Percentiles rank a stretch among this genome's conserved stretches.
Evolutionary conservation across 176 grass and related monocot genomes (phyloP).

Genomic region (Urochloa ruziziensis): DNA sequence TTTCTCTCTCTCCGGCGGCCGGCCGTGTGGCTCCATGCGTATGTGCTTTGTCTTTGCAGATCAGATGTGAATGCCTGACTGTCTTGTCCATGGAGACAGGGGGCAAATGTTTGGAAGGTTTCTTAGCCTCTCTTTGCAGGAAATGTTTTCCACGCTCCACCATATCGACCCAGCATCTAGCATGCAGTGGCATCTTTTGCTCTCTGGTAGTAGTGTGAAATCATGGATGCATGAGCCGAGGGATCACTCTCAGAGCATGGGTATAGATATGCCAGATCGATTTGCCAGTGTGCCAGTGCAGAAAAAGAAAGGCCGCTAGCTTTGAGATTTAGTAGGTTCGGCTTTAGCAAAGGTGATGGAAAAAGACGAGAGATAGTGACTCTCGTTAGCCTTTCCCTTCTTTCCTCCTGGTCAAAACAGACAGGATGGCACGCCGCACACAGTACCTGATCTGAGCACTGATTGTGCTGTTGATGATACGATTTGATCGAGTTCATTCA

Average conservation of each 20-base stretch:
- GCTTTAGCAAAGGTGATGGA: conserved; percentile 35
- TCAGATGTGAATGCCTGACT: conserved; percentile 1
- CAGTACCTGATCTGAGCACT: background rate
- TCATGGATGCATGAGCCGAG: background rate
- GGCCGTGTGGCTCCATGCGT: background rate
- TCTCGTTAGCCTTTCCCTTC: background rate
- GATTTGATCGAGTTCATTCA: background rate
- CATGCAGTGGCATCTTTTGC: background rate
- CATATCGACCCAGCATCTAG: background rate
- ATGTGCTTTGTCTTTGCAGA: conserved; percentile 29
- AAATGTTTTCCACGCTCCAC: background rate
- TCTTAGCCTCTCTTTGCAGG: background rate
- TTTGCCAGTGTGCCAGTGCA: conserved; percentile 7
- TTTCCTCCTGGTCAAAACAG: conserved; percentile 3
- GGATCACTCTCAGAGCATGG: too few relatives aligned
- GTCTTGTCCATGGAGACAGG: conserved; percentile 44
- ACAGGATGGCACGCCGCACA: conserved; percentile 15
- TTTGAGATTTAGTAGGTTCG: conserved; percentile 31
- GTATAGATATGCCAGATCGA: conserved; percentile 10
- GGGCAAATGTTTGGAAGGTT: conserved; percentile 13
- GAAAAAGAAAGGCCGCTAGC: conserved; percentile 35
- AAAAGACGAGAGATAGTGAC: conserved; percentile 22
- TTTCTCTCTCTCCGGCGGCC: background rate
- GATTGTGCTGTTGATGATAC: background rate
- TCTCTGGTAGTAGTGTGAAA: background rate